phyloP scores from a whole-genome alignment of 2,329 filamentous ascomycete genomes.

The Verticillium dahliae region DNA sequence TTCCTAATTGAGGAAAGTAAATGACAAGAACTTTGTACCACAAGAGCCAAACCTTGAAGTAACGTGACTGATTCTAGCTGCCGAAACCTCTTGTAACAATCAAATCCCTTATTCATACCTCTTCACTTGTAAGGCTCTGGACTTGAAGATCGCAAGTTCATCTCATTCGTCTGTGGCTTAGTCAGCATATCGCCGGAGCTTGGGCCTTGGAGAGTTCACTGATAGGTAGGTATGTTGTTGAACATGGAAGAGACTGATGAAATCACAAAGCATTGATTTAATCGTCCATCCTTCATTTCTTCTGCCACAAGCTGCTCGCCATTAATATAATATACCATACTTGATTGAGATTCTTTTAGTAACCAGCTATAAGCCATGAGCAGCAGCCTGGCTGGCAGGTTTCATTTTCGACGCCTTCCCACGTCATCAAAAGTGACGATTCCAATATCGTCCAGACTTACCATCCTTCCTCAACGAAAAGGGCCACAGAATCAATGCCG shows the following conservation, averaged over 20 bases:
- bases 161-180: not conserved
- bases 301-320: not conserved
- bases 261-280: not conserved
- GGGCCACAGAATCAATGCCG: not conserved
- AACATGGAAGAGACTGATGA: not conserved
- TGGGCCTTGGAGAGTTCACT: not conserved
- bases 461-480: not conserved
- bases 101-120: no score
- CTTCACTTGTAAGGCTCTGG: not conserved
- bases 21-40: not conserved
- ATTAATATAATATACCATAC: not conserved
- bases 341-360: not conserved
- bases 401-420: not conserved
- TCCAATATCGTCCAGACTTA: not conserved
- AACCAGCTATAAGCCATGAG: not conserved
- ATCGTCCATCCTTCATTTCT: not conserved
- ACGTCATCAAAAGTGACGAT: not conserved
- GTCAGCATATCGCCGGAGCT: not conserved
- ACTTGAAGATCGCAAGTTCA: not conserved
- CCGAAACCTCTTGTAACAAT: no score
- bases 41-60: not conserved
- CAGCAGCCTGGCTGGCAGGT: not conserved
- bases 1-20: not conserved
- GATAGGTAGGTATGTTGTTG: not conserved
- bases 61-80: no score